Conservation (phyloP, 768 basidiomycete genomes). For the Russula griseocarnosa region DNA sequence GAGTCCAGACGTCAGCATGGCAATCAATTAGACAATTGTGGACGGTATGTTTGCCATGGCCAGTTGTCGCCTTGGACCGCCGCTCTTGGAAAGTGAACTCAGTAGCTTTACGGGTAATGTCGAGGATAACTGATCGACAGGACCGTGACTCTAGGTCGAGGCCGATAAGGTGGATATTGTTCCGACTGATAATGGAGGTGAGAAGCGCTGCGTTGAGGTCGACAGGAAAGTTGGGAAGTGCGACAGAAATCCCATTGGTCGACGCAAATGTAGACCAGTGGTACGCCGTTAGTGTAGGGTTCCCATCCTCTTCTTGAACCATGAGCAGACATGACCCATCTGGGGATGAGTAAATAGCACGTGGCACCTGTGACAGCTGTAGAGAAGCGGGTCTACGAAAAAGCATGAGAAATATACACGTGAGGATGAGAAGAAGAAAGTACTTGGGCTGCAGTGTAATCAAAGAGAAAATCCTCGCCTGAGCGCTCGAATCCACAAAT, state of each 20-base stretch:
- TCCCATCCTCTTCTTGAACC: conserved; percentile 27
- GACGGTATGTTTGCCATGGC: conserved; percentile 30
- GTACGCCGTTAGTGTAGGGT: conserved; percentile 38
- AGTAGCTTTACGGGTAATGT: conserved; percentile 53
- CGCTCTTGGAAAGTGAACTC: conserved; percentile 54
- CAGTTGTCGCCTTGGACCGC: conserved; percentile 31
- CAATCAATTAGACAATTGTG: conserved; percentile 39
- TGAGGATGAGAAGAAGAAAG: too few relatives aligned
- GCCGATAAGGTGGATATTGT: conserved; percentile 42
- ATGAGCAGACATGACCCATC: conserved; percentile 54
- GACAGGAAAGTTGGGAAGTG: conserved; percentile 32
- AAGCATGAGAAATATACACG: background rate
- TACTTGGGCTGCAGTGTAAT: conserved; percentile 54
- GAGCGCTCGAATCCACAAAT: conserved; percentile 43
- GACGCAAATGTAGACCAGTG: conserved; percentile 59
- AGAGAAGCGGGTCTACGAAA: conserved; percentile 44
- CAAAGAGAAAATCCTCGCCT: conserved; percentile 51
- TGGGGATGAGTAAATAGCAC: conserved; percentile 44
- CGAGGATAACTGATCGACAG: conserved; percentile 45
- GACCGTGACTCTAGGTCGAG: conserved; percentile 37
- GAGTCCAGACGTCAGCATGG: conserved; percentile 18
- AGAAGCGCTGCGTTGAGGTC: conserved; percentile 32
- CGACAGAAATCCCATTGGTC: conserved; percentile 40
- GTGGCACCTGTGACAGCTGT: conserved; percentile 38
- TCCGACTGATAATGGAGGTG: conserved; percentile 46